Evolutionary conservation across 176 grass and related monocot species (phyloP).

Genomic region (Avena sativa): DNA sequence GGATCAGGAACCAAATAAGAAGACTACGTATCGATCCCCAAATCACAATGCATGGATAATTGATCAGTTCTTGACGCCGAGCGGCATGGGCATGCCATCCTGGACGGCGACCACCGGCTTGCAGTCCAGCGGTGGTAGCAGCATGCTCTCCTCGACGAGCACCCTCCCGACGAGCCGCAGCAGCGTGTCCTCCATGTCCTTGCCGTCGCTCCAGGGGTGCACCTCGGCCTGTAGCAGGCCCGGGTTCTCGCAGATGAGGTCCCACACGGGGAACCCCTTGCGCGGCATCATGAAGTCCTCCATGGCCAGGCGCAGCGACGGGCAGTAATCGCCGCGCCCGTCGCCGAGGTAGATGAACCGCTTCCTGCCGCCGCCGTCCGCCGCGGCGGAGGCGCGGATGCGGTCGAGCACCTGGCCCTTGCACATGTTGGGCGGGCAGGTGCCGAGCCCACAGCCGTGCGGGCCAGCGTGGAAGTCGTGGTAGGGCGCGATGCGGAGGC

Average conservation of each 20-base stretch:
- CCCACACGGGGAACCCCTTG: slow-evolving; percentile 77
- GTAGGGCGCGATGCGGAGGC: slow-evolving; percentile 67
- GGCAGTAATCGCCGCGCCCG: slow-evolving; percentile 87
- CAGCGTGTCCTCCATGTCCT: slow-evolving; percentile 62
- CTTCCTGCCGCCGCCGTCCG: slow-evolving; percentile 40
- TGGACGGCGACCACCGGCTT: slow-evolving; percentile 56
- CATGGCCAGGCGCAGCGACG: slow-evolving; percentile 55
- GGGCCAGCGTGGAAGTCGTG: slow-evolving; percentile 54
- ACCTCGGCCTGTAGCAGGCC: slow-evolving; percentile 67
- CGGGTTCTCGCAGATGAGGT: slow-evolving; percentile 60
- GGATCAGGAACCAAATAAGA: background rate
- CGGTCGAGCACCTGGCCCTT: slow-evolving; percentile 70
- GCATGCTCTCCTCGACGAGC: slow-evolving; percentile 27
- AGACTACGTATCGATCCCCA: background rate
- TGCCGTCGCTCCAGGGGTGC: slow-evolving; percentile 73
- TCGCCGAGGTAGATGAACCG: slow-evolving; percentile 82
- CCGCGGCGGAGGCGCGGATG: slow-evolving; percentile 40
- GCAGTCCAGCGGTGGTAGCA: slow-evolving; percentile 53
- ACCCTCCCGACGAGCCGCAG: slow-evolving; percentile 56
- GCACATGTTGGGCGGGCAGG: slow-evolving; percentile 98
- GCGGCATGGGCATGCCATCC: slow-evolving; percentile 55
- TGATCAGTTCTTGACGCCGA: slow-evolving; percentile 70
- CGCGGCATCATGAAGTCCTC: slow-evolving; percentile 83
- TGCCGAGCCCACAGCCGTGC: slow-evolving; percentile 67
- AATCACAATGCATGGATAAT: background rate